Conservation (phyloP, 2,329 filamentous ascomycete genomes). For the Arthrobotrys megalospora region DNA sequence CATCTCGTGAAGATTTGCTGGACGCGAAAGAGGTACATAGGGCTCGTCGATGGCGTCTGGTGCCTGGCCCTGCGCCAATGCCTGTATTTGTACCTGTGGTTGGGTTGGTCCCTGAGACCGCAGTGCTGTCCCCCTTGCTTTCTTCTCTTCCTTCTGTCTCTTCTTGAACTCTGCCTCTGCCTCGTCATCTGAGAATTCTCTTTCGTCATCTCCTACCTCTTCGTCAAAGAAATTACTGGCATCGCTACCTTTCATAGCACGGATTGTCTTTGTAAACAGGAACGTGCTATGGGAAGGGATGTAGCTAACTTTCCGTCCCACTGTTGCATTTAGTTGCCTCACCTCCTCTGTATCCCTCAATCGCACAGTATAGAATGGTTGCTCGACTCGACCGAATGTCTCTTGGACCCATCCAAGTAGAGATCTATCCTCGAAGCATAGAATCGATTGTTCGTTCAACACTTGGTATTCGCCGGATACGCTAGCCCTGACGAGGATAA, state of each 20-base stretch:
- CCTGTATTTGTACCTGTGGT: constrained; percentile 65
- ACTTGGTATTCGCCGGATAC: constrained; percentile 86
- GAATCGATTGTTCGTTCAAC: constrained; percentile 84
- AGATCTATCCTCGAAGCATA: constrained; percentile 82
- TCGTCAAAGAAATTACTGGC: constrained; percentile 96
- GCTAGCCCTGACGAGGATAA: constrained; percentile 82
- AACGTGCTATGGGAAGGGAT: constrained; percentile 82
- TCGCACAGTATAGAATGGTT: constrained; percentile 86
- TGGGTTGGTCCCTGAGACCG: background rate
- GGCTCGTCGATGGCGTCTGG: constrained; percentile 77
- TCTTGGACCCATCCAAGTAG: constrained; percentile 88
- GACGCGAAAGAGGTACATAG: constrained; percentile 80
- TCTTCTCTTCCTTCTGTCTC: constrained; percentile 76
- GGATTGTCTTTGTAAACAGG: constrained; percentile 87
- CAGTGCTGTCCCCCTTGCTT: constrained; percentile 64
- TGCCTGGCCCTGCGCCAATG: constrained; percentile 73
- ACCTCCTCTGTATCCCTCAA: constrained; percentile 81
- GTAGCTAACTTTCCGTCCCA: constrained; percentile 83
- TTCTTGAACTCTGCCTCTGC: constrained; percentile 87
- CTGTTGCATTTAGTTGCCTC: constrained; percentile 76
- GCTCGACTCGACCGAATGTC: constrained; percentile 85
- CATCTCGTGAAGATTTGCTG: constrained; percentile 74
- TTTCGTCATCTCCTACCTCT: constrained; percentile 85
- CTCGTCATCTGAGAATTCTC: constrained; percentile 97
- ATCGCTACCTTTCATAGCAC: constrained; percentile 86